These are phyloP conservation scores for Pseudopithomyces maydicus DNA, from an alignment of 2,329 filamentous ascomycete genomes.

Conservation along the genomic window DNA sequence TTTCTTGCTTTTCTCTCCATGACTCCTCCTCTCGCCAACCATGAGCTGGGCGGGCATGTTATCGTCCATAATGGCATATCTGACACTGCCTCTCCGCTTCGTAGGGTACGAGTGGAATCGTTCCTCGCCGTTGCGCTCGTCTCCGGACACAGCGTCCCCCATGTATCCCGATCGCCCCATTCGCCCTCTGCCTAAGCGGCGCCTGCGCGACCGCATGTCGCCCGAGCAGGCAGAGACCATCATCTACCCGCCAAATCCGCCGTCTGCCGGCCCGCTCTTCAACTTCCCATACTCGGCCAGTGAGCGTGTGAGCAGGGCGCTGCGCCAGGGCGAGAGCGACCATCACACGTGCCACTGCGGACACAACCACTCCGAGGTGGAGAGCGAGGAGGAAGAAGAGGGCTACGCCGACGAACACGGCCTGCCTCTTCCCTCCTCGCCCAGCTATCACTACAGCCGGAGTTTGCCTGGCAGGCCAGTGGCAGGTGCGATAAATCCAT, in stretches of 20 bases:
- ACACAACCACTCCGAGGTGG: constrained; percentile 55
- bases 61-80: constrained; percentile 34
- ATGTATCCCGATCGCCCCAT: constrained; percentile 90
- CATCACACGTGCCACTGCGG: constrained; percentile 54
- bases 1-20: constrained; percentile 25
- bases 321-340: constrained; percentile 58
- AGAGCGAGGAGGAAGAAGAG: constrained; percentile 63
- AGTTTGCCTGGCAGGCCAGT: constrained; percentile 33
- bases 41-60: constrained; percentile 22
- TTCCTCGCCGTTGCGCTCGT: constrained; percentile 47
- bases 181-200: constrained; percentile 86
- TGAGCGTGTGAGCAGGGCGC: constrained; percentile 32
- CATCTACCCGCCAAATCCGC: constrained; percentile 77
- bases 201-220: constrained; percentile 84
- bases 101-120: constrained; percentile 49
- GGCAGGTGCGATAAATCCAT: constrained; percentile 33
- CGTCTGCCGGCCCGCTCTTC: constrained; percentile 74
- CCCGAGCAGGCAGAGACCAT: constrained; percentile 83
- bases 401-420: constrained; percentile 44
- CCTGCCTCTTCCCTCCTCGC: constrained; percentile 46
- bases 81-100: constrained; percentile 39
- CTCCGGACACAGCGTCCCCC: constrained; percentile 75
- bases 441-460: constrained; percentile 45
- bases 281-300: constrained; percentile 63
- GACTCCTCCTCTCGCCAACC: constrained; percentile 17